Evolutionary conservation across 1,284 basidiomycete genomes (phyloP).

Genomic region (Afroboletus lepidellus): DNA sequence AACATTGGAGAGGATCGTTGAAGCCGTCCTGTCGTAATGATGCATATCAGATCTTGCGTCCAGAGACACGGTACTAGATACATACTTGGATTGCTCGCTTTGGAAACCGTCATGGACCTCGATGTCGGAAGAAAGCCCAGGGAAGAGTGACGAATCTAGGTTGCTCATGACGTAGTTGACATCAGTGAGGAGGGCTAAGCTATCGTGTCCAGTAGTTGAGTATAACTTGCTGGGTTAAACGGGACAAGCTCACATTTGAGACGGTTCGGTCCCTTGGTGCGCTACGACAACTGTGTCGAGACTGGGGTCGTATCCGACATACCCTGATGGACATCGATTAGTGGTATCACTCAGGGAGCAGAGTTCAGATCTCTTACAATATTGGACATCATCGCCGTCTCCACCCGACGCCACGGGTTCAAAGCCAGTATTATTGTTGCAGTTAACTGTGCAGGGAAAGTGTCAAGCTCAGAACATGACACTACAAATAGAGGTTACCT

Average conservation of each 20-base stretch:
- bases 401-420: constrained; percentile 59
- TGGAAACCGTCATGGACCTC: constrained; percentile 59
- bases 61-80: neutral
- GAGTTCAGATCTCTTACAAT: constrained; percentile 32
- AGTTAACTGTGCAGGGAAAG: constrained; percentile 40
- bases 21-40: constrained; percentile 42
- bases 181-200: constrained; percentile 53
- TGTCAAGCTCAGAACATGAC: neutral
- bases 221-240: neutral
- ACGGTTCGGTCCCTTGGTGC: constrained; percentile 35
- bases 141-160: constrained; percentile 53
- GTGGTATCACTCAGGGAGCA: neutral
- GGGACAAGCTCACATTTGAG: constrained; percentile 22
- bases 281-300: constrained; percentile 33
- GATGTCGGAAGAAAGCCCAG: constrained; percentile 48
- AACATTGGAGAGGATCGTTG: constrained; percentile 47
- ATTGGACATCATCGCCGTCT: constrained; percentile 50
- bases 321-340: constrained; percentile 28
- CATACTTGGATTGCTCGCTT: constrained; percentile 51
- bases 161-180: constrained; percentile 38
- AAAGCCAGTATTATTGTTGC: constrained; percentile 53
- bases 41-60: neutral
- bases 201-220: constrained; percentile 24
- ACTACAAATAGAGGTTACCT: constrained; percentile 27
- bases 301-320: constrained; percentile 35